Evolutionary conservation across 768 basidiomycete species (phyloP).

Genomic region (Tulasnella sp.): DNA sequence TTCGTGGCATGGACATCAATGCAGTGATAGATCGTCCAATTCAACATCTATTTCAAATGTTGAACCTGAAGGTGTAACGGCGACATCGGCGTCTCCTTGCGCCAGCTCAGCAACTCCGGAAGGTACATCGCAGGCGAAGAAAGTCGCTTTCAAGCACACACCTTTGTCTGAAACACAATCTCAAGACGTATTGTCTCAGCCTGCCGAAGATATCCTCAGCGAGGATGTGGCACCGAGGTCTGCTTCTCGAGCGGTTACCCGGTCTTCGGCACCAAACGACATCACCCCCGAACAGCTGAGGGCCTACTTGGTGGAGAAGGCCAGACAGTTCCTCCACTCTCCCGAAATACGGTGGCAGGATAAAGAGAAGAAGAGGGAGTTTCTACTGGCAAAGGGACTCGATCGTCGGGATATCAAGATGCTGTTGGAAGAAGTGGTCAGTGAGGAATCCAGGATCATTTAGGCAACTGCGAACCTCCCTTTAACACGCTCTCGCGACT

Average conservation of each 20-base stretch:
- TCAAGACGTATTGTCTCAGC: neutral
- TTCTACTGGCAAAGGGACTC: slow-evolving; percentile 25
- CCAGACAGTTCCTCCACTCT: slow-evolving; percentile 25
- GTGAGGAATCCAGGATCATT: too few species aligned
- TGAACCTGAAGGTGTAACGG: neutral
- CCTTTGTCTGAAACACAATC: neutral
- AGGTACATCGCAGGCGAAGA: neutral
- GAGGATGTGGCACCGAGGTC: neutral
- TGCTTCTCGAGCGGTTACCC: neutral
- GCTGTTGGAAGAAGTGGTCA: slow-evolving; percentile 24
- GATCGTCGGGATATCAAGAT: slow-evolving; percentile 16
- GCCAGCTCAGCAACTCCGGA: neutral
- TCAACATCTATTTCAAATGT: neutral
- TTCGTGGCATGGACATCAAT: neutral
- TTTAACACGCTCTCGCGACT: neutral
- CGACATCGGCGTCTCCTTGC: neutral
- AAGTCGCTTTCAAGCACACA: neutral
- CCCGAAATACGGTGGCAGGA: slow-evolving; percentile 23
- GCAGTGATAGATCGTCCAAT: neutral
- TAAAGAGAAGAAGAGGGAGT: slow-evolving; percentile 21
- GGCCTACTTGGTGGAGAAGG: slow-evolving; percentile 23
- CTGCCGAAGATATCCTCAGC: slow-evolving; percentile 12
- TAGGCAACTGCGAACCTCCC: neutral
- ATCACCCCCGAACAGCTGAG: neutral
- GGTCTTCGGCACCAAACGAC: neutral